Conservation (phyloP, 148 eudicot species). For the Limonium bicolor region DNA sequence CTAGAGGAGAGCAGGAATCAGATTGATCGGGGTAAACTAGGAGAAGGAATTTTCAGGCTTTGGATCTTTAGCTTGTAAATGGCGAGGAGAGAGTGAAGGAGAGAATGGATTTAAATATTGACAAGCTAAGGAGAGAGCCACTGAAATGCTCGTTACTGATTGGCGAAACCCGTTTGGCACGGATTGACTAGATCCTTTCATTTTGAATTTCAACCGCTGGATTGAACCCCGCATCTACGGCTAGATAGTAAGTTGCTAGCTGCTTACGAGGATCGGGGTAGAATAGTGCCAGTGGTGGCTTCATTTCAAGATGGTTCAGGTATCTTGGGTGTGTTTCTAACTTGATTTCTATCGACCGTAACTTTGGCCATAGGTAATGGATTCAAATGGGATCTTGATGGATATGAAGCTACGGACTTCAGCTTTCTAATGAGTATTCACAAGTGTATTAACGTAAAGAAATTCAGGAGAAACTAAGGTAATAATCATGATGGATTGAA, state of each 20-base stretch:
- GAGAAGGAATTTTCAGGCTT: no score
- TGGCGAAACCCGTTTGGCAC: slow-evolving; percentile 7
- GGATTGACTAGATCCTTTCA: background rate
- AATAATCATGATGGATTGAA: background rate
- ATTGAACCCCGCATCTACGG: slow-evolving; percentile 8
- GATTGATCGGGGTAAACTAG: background rate
- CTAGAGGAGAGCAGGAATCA: background rate
- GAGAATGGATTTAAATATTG: slow-evolving; percentile 12
- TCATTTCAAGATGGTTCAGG: background rate
- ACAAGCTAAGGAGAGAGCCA: background rate
- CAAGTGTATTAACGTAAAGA: background rate
- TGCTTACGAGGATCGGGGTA: background rate
- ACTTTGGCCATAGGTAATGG: background rate
- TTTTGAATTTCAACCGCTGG: slow-evolving; percentile 9
- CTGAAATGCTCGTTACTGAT: slow-evolving; percentile 4
- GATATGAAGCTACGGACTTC: background rate
- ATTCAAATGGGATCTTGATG: background rate
- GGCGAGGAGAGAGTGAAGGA: no score
- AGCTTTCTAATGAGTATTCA: slow-evolving; percentile 9
- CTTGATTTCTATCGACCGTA: slow-evolving; percentile 2
- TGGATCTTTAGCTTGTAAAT: background rate
- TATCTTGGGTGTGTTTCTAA: slow-evolving; percentile 9
- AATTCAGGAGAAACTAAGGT: slow-evolving; percentile 1
- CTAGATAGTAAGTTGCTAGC: background rate
- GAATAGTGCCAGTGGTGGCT: background rate